These are phyloP conservation scores for Gryganskiella cystojenkinii DNA, from an alignment of 192 early-diverging fungal species.

Conservation along the genomic window DNA sequence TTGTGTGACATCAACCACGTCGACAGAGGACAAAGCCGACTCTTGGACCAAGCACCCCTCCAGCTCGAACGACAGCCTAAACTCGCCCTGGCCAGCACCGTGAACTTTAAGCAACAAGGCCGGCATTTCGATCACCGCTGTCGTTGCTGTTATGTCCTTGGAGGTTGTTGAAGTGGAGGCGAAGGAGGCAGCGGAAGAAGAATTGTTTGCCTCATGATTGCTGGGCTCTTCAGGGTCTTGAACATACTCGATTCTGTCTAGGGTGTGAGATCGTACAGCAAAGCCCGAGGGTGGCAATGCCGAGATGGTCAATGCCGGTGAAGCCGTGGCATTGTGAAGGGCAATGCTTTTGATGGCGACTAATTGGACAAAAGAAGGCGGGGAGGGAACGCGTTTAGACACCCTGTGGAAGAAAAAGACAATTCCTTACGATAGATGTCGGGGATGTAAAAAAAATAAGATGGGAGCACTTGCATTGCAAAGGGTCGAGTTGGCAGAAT, in stretches of 20 bases:
- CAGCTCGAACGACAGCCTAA: slow-evolving; percentile 33
- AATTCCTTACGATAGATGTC: neutral
- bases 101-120: slow-evolving; percentile 38
- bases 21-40: neutral
- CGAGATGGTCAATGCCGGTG: slow-evolving; percentile 28
- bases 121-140: neutral
- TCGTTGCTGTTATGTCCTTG: neutral
- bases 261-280: slow-evolving; percentile 28
- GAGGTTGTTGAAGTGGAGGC: neutral
- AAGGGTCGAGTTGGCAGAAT: slow-evolving; percentile 16
- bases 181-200: neutral
- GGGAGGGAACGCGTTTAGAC: neutral
- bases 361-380: slow-evolving; percentile 9
- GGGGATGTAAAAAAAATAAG: neutral
- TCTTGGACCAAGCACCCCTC: slow-evolving; percentile 15
- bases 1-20: neutral
- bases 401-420: too few relatives aligned
- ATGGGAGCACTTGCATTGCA: slow-evolving; percentile 32
- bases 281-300: slow-evolving; percentile 11
- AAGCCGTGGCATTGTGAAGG: slow-evolving; percentile 36
- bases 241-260: slow-evolving; percentile 35
- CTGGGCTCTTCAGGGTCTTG: slow-evolving; percentile 11
- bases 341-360: slow-evolving; percentile 35
- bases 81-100: slow-evolving; percentile 31
- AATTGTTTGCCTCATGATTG: too few relatives aligned